A percentile compares a stretch with the other conserved stretches of the same genome.
phyloP scores from a whole-genome alignment of 208 protist species.

The Wallacemonas rigidus region DNA sequence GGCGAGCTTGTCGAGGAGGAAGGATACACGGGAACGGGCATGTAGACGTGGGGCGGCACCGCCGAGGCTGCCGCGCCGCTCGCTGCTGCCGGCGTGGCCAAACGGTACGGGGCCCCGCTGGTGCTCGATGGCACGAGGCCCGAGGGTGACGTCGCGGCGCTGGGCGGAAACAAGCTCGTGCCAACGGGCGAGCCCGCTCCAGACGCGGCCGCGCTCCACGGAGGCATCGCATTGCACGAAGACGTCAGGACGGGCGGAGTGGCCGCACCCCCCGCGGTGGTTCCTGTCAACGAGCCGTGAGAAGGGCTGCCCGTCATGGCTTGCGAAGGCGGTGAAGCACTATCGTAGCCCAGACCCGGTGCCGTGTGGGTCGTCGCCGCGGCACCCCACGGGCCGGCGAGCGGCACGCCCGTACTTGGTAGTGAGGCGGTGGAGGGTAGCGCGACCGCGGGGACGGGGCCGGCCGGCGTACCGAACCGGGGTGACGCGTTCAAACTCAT shows the following conservation, averaged over 20 bases:
- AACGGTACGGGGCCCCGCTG: not conserved
- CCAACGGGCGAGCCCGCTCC: slow-evolving; percentile 4
- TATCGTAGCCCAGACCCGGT: not conserved
- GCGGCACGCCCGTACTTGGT: no score
- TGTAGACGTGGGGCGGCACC: slow-evolving; percentile 6
- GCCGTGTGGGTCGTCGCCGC: no score
- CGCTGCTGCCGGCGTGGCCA: not conserved
- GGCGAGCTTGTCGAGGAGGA: not conserved
- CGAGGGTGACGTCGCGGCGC: no score
- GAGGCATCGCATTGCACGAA: not conserved
- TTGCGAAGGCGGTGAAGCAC: not conserved
- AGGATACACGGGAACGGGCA: not conserved
- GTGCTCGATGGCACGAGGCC: not conserved
- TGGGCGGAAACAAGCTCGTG: not conserved
- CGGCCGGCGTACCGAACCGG: slow-evolving; percentile 8
- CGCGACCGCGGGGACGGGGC: not conserved
- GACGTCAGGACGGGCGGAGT: not conserved
- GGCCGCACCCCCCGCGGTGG: not conserved
- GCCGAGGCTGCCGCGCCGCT: not conserved
- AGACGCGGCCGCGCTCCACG: slow-evolving; percentile 8
- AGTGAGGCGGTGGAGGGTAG: not conserved
- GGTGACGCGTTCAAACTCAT: not conserved
- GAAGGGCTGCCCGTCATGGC: not conserved
- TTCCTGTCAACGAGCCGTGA: not conserved
- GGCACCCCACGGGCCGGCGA: no score